A percentile compares a stretch with the other conserved stretches of the same genome.
Conservation (phyloP, 768 basidiomycete genomes). For the Tubosaeta brunneosetosa region DNA sequence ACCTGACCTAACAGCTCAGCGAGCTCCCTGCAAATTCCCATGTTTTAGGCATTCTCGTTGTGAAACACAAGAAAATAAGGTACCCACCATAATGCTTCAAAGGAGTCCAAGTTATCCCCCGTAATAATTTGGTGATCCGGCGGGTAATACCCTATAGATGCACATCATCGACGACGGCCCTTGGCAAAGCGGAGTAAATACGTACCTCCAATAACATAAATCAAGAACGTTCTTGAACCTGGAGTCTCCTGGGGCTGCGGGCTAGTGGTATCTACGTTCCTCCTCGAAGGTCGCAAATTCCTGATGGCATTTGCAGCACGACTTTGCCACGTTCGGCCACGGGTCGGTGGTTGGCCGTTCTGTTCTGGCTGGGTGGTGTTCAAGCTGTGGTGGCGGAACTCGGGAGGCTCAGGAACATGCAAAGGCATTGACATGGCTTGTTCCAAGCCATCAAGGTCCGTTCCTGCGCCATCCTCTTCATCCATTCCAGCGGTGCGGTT, state of each 20-base stretch:
- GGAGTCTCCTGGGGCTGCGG: conserved; percentile 22
- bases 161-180: conserved; percentile 2
- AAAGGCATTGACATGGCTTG: conserved; percentile 23
- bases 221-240: conserved; percentile 65
- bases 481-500: conserved; percentile 13
- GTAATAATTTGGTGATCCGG: conserved; percentile 85
- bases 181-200: neutral
- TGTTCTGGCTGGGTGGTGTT: conserved; percentile 15
- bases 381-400: conserved; percentile 14
- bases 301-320: conserved; percentile 61
- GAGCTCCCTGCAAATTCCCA: conserved; percentile 52
- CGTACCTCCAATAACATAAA: conserved; percentile 83
- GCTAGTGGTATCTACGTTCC: conserved; percentile 16
- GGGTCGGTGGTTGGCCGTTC: conserved; percentile 17
- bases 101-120: conserved; percentile 72
- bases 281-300: conserved; percentile 43
- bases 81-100: conserved; percentile 71
- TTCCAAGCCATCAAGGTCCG: conserved; percentile 25
- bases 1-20: conserved; percentile 79
- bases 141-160: conserved; percentile 75
- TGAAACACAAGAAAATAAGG: neutral
- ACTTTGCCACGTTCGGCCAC: conserved; percentile 50
- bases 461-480: conserved; percentile 25
- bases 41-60: neutral
- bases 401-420: conserved; percentile 26